Evolutionary conservation across 805 yeast genomes (phyloP).

Genomic region (Sugiyamaella floridensis): DNA sequence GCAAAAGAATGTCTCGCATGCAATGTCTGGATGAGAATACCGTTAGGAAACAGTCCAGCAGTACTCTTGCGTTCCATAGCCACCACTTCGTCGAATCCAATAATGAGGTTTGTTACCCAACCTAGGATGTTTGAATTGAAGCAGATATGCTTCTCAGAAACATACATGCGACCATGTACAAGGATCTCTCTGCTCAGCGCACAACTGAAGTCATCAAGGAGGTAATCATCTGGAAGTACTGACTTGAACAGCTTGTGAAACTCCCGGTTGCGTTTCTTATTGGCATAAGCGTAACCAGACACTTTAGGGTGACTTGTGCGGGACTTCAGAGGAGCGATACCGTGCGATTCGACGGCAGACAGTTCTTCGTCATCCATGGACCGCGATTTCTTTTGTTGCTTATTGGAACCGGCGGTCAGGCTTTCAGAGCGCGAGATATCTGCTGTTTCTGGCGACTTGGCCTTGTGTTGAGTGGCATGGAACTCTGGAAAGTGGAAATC

Average conservation of each 20-base stretch:
- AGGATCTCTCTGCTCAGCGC: conserved; percentile 82
- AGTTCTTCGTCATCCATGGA: conserved; percentile 1
- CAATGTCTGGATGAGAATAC: conserved; percentile 62
- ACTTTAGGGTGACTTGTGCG: neutral
- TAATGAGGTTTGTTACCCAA: conserved; percentile 77
- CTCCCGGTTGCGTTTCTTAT: conserved; percentile 51
- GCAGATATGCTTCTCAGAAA: conserved; percentile 71
- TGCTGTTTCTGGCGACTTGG: neutral
- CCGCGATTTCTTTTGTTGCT: neutral
- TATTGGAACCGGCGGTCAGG: neutral
- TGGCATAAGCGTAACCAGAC: conserved; percentile 22
- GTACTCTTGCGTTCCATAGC: conserved; percentile 75
- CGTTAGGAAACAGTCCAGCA: conserved; percentile 88
- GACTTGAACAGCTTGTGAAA: conserved; percentile 71
- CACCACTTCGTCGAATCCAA: conserved; percentile 64
- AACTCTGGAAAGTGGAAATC: neutral
- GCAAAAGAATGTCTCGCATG: conserved; percentile 72
- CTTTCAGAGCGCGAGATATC: neutral
- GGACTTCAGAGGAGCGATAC: neutral
- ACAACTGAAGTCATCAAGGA: conserved; percentile 84
- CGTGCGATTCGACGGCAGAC: conserved; percentile 1
- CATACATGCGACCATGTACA: conserved; percentile 78
- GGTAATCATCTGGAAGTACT: conserved; percentile 59
- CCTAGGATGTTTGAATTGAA: conserved; percentile 84
- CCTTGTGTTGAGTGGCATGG: neutral